Evolutionary conservation across 1,139 yeast genomes (phyloP).

Genomic region (Pichia sp.): DNA sequence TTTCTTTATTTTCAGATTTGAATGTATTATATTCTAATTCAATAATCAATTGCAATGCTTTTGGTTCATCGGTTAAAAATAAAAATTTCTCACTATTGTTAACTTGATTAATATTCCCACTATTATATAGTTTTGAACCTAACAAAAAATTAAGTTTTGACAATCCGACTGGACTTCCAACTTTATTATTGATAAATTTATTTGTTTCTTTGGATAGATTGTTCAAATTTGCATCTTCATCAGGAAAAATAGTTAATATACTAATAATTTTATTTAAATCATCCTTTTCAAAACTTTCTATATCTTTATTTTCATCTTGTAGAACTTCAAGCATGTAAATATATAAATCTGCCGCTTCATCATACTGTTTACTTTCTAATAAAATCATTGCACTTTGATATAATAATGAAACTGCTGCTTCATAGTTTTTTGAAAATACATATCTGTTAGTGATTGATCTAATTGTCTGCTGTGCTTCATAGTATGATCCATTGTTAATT

Average conservation of each 20-base stretch:
- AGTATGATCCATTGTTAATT: constrained; percentile 69
- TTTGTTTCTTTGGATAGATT: constrained; percentile 60
- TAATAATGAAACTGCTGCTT: constrained; percentile 67
- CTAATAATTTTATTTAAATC: constrained; percentile 30
- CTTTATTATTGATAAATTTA: constrained; percentile 54
- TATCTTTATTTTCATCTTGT: constrained; percentile 40
- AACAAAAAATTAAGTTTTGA: constrained; percentile 66
- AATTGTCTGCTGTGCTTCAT: constrained; percentile 93
- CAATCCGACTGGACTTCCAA: constrained; percentile 60
- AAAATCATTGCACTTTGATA: constrained; percentile 65
- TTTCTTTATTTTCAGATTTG: constrained; percentile 12
- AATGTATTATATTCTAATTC: constrained; percentile 24
- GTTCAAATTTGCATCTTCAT: constrained; percentile 60
- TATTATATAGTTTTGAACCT: constrained; percentile 54
- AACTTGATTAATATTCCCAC: constrained; percentile 23
- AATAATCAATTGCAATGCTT: constrained; percentile 22
- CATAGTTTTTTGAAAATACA: constrained; percentile 59
- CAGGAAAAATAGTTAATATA: constrained; percentile 45
- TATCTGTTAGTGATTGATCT: constrained; percentile 84
- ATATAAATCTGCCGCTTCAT: constrained; percentile 77
- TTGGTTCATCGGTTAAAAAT: constrained; percentile 21
- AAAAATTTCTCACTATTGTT: constrained; percentile 24
- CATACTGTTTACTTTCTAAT: constrained; percentile 63
- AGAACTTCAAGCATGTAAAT: constrained; percentile 66
- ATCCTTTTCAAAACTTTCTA: constrained; percentile 31